Evolutionary conservation across 2,329 filamentous ascomycete species (phyloP).

Genomic region (Paecilomyces formosus): DNA sequence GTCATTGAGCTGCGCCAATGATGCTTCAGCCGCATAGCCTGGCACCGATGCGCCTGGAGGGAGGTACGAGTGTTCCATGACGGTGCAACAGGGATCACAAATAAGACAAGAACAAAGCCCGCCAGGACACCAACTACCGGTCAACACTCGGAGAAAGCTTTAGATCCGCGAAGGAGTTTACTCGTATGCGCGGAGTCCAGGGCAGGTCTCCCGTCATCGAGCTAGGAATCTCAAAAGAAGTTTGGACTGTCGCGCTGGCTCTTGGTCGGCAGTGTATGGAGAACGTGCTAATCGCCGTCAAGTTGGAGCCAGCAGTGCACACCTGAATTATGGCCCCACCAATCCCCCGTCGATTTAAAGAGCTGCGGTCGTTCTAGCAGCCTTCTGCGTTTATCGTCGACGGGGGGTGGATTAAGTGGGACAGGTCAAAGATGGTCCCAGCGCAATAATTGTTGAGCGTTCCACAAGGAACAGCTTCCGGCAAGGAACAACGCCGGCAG

Average conservation of each 20-base stretch:
- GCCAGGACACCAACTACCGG: background rate
- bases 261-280: background rate
- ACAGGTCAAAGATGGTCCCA: background rate
- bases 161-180: background rate
- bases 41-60: constrained; percentile 22
- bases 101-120: constrained; percentile 7
- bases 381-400: background rate
- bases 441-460: background rate
- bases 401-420: background rate
- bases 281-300: background rate
- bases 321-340: background rate
- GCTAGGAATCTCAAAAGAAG: background rate
- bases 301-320: background rate
- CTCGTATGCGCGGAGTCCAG: background rate
- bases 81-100: constrained; percentile 11
- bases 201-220: background rate
- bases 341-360: background rate
- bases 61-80: constrained; percentile 24
- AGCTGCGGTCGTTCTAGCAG: background rate
- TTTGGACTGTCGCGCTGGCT: background rate
- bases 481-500: background rate
- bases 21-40: background rate
- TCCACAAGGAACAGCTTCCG: background rate
- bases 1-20: constrained; percentile 9
- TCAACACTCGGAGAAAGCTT: background rate